Conservation (phyloP, 495 filamentous ascomycete genomes). For the Penicillium pancosmium region DNA sequence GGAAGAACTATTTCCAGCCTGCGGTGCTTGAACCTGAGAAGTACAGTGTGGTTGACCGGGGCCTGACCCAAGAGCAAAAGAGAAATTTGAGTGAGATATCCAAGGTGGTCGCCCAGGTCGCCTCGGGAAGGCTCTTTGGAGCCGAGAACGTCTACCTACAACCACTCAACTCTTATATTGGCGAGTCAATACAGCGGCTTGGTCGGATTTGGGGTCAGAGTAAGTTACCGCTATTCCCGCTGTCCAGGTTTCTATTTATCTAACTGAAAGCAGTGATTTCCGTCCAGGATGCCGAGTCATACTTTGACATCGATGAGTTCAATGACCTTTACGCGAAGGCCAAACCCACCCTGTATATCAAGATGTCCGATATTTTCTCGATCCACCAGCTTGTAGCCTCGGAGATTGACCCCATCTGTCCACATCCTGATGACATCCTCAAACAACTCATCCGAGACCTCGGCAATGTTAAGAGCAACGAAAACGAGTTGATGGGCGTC, state of each 20-base stretch:
- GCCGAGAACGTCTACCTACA: constrained; percentile 95
- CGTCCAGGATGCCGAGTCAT: constrained; percentile 80
- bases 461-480: constrained; percentile 92
- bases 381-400: constrained; percentile 86
- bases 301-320: constrained; percentile 98
- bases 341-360: constrained; percentile 96
- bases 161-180: constrained; percentile 87
- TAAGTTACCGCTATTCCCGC: constrained; percentile 38
- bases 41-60: constrained; percentile 84
- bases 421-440: constrained; percentile 80
- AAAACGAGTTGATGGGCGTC: constrained; percentile 85
- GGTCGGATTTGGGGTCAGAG: constrained; percentile 70
- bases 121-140: constrained; percentile 83
- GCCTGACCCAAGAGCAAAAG: constrained; percentile 87
- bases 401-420: constrained; percentile 75
- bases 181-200: constrained; percentile 80
- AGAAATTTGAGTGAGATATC: constrained; percentile 88
- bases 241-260: constrained; percentile 1
- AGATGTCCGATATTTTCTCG: constrained; percentile 96
- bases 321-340: constrained; percentile 95
- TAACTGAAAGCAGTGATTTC: constrained; percentile 65
- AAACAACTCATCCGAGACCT: constrained; percentile 91
- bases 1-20: constrained; percentile 91
- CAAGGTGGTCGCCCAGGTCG: constrained; percentile 87
- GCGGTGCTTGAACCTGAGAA: constrained; percentile 85